phyloP scores from a whole-genome alignment of 2,329 filamentous ascomycete genomes.

The Nothomitra cinnamomea region DNA sequence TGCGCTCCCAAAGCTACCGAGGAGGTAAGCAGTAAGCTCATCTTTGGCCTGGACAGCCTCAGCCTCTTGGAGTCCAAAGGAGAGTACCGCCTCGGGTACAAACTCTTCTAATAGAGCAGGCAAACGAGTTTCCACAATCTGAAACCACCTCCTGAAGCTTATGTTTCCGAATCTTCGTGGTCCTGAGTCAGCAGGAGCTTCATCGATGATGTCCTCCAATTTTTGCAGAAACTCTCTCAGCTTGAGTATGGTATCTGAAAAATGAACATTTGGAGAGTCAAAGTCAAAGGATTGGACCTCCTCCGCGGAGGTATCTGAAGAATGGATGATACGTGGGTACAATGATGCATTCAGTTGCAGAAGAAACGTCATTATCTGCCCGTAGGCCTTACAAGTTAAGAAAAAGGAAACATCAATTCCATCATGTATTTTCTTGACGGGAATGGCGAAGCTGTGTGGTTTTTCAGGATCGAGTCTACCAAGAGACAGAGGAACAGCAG shows the following conservation, averaged over 20 bases:
- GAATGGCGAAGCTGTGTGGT: conserved; percentile 44
- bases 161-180: conserved; percentile 84
- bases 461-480: conserved; percentile 28
- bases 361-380: conserved; percentile 72
- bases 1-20: conserved; percentile 74
- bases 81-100: conserved; percentile 33
- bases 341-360: conserved; percentile 80
- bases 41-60: conserved; percentile 33
- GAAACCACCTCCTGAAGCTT: conserved; percentile 74
- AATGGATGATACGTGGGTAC: conserved; percentile 44
- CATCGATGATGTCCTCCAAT: conserved; percentile 50
- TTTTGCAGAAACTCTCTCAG: conserved; percentile 49
- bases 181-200: conserved; percentile 69
- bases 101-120: conserved; percentile 38
- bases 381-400: conserved; percentile 64
- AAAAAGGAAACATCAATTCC: conserved; percentile 68
- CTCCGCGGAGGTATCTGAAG: conserved; percentile 22
- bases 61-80: conserved; percentile 15
- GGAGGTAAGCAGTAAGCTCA: conserved; percentile 63
- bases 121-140: conserved; percentile 44
- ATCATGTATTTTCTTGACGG: conserved; percentile 71
- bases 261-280: conserved; percentile 24
- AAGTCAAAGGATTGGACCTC: conserved; percentile 34
- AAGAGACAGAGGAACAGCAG: conserved; percentile 11
- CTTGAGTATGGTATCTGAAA: conserved; percentile 41